A percentile compares a stretch with the other conserved stretches of the same genome.
Conservation (phyloP, 805 yeast genomes). For the Priceomyces medius region DNA sequence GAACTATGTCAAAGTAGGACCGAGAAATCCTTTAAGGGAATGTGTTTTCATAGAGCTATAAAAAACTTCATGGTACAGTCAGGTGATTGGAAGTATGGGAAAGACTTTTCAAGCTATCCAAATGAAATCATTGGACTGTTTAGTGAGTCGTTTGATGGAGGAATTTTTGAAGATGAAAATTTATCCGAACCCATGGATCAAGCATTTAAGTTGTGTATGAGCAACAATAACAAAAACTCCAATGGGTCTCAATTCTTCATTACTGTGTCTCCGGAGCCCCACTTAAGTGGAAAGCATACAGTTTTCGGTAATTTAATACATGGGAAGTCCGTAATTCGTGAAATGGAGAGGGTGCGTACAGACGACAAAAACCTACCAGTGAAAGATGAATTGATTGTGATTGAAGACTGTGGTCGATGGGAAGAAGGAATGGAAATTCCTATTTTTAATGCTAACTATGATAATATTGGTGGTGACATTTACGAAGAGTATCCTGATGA, state of each 20-base stretch:
- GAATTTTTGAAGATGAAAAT: conserved; percentile 59
- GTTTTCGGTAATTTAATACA: conserved; percentile 69
- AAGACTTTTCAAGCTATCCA: conserved; percentile 18
- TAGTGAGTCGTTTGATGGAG: conserved; percentile 21
- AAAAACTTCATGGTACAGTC: conserved; percentile 71
- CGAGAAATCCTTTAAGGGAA: conserved; percentile 38
- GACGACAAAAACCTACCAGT: conserved; percentile 43
- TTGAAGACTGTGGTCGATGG: conserved; percentile 67
- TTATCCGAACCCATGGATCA: conserved; percentile 39
- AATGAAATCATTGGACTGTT: conserved; percentile 35
- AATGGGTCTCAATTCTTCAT: conserved; percentile 73
- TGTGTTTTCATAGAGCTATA: conserved; percentile 60
- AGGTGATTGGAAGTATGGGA: conserved; percentile 54
- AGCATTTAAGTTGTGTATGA: conserved; percentile 61
- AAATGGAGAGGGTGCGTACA: conserved; percentile 51
- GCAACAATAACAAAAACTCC: conserved; percentile 52
- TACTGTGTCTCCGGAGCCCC: conserved; percentile 67
- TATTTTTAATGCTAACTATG: conserved; percentile 60
- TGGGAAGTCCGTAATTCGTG: conserved; percentile 70
- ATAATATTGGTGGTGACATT: conserved; percentile 62
- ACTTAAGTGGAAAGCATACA: conserved; percentile 71
- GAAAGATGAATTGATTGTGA: conserved; percentile 42
- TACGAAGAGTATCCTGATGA: conserved; percentile 81
- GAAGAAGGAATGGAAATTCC: conserved; percentile 51
- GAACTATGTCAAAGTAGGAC: conserved; percentile 35